Percentiles rank a stretch among this genome's conserved stretches.
Evolutionary conservation across 805 yeast genomes (phyloP).

Genomic region (Suhomyces kilbournensis): DNA sequence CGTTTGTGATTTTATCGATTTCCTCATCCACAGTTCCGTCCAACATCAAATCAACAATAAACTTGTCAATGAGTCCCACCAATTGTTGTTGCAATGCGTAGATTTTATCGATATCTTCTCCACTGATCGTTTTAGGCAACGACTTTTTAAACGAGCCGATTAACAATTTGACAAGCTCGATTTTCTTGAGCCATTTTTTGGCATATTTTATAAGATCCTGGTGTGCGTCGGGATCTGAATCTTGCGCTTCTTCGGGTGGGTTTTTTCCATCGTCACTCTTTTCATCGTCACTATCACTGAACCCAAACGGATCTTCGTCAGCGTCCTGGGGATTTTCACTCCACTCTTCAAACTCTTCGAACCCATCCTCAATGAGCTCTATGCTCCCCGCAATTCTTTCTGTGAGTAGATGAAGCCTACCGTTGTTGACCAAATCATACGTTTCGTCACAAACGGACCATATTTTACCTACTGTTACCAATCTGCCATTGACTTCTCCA

Average conservation of each 20-base stretch:
- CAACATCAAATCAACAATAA: conserved; percentile 56
- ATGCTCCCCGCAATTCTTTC: conserved; percentile 44
- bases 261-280: conserved; percentile 12
- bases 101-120: conserved; percentile 47
- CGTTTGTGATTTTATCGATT: conserved; percentile 19
- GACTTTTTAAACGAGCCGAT: conserved; percentile 59
- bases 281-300: conserved; percentile 21
- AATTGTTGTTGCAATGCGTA: conserved; percentile 40
- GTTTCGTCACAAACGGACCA: conserved; percentile 67
- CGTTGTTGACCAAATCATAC: conserved; percentile 39
- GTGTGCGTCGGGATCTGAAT: conserved; percentile 7
- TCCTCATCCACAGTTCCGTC: conserved; percentile 42
- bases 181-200: conserved; percentile 48
- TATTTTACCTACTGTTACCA: conserved; percentile 61
- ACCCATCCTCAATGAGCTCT: conserved; percentile 54
- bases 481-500: conserved; percentile 34
- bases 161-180: conserved; percentile 56
- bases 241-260: conserved; percentile 18
- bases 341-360: conserved; percentile 71
- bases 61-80: conserved; percentile 51
- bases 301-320: conserved; percentile 54
- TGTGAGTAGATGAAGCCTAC: conserved; percentile 54
- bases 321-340: conserved; percentile 53
- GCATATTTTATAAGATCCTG: conserved; percentile 39
- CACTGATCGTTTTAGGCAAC: conserved; percentile 44